phyloP scores from a whole-genome alignment of 2,329 filamentous ascomycete species.

The Trichoderma sp. region DNA sequence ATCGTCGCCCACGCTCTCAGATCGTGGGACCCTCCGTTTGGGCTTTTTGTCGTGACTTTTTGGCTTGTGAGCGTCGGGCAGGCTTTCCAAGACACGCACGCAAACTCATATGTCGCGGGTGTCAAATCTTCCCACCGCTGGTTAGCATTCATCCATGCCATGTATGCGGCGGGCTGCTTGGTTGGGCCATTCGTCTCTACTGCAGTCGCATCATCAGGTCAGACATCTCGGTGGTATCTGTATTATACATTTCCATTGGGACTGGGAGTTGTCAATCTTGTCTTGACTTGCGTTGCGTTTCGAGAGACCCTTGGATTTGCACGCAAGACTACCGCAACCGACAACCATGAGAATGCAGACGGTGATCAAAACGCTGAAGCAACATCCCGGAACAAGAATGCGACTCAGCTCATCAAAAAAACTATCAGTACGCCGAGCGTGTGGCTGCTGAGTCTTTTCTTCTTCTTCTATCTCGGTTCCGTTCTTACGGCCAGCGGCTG shows the following conservation, averaged over 20 bases:
- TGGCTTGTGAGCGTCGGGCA: constrained; percentile 62
- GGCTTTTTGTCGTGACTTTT: constrained; percentile 61
- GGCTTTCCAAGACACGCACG: constrained; percentile 66
- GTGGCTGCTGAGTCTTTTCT: constrained; percentile 65
- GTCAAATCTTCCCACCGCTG: constrained; percentile 58
- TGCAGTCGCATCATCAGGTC: constrained; percentile 49
- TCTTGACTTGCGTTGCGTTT: constrained; percentile 53
- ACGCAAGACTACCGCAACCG: constrained; percentile 25
- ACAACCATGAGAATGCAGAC: constrained; percentile 24
- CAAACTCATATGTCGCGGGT: constrained; percentile 63
- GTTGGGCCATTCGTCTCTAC: constrained; percentile 60
- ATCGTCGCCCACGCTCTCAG: constrained; percentile 58
- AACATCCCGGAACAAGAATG: constrained; percentile 38
- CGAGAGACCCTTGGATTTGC: constrained; percentile 49
- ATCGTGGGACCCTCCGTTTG: constrained; percentile 60
- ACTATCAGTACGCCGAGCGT: constrained; percentile 52
- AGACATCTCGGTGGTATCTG: constrained; percentile 52
- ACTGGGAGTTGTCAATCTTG: constrained; percentile 55
- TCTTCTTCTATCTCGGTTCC: constrained; percentile 65
- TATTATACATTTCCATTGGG: constrained; percentile 62
- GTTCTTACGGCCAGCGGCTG: constrained; percentile 61
- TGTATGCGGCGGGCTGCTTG: constrained; percentile 62
- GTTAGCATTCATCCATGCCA: constrained; percentile 67
- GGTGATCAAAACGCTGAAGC: not conserved
- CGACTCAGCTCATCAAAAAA: constrained; percentile 49